Base-by-base conservation (phyloP, 1,139 yeast genomes). In the Chernovozyma aurita region DNA sequence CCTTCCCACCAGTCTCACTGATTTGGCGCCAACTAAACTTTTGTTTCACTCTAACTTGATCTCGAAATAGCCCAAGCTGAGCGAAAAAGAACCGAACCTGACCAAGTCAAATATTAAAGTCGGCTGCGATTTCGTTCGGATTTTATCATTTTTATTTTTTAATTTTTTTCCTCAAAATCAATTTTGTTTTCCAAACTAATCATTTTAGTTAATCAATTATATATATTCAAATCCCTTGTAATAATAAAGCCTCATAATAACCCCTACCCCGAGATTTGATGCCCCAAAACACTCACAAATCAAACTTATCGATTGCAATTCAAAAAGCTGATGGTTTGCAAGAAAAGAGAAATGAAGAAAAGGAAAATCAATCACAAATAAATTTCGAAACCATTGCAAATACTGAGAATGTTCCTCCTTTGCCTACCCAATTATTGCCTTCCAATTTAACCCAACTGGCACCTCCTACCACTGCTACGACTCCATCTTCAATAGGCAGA, bases 291-390 rank as follows among this genome's bases (percentile, higher is more conserved):
- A 48, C 58, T 30, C 67, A 60, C 29, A 66, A 61, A 45, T 69
- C 74, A 20, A 69, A 70, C 46, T 55, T 70, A 37, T 68, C 75
- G 32, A 53, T 70, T 40, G 75, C 75, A 36, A 68, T 70, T 35
- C 67, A 69, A 46, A 63, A 67, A 45, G 74, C 73, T 27, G 75
- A 68, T 13, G 22, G 22, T 20, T 20, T 20, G 6, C 22, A 7
- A 9, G 22, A 20, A 20, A 20, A 20, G 22, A 20, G 22, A 9
- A 6, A 26, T 16, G 28, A 26, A 6, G 28, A 26, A 26, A 26
- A 26, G 18, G 28, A 26, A 16, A 26, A 16, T 12, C 28, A 26
- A 26, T 26, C 28, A 16, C 11, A 6, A 12, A 26, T 6, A 13
- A 26, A 6, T 26, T 6, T 20, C 9, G 28, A 26, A 4, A 17